Conservation (phyloP, 78 protist genomes). For the Bodo saltans region DNA sequence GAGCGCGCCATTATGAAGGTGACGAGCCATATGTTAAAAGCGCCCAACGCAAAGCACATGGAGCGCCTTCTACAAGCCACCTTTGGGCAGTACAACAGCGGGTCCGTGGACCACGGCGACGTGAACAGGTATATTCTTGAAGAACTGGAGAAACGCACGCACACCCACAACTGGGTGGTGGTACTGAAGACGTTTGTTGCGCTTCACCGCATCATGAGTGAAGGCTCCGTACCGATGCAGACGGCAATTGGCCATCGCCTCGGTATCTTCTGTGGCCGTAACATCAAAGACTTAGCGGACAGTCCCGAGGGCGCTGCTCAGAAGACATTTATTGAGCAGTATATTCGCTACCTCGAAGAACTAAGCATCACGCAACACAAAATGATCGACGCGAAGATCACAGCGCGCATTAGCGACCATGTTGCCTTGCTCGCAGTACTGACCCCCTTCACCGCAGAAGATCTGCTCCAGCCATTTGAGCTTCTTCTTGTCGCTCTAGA, state of each 20-base stretch:
- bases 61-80: not conserved
- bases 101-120: not conserved
- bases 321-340: not conserved
- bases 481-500: too few species aligned
- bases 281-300: not conserved
- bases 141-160: not conserved
- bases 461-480: too few species aligned
- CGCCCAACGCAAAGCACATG: slow-evolving; percentile 23
- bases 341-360: not conserved
- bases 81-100: not conserved
- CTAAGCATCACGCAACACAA: not conserved
- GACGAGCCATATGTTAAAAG: slow-evolving; percentile 18
- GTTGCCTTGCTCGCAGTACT: too few species aligned
- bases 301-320: not conserved
- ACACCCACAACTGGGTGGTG: not conserved
- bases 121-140: not conserved
- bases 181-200: slow-evolving; percentile 7
- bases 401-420: too few species aligned
- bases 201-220: not conserved
- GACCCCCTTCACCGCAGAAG: too few species aligned
- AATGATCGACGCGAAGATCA: too few species aligned
- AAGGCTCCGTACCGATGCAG: not conserved
- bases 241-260: not conserved
- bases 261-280: not conserved
- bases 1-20: slow-evolving; percentile 3